These are phyloP conservation scores for Trichosporon asahii DNA, from an alignment of 1,284 basidiomycete species.

Conservation along the genomic window DNA sequence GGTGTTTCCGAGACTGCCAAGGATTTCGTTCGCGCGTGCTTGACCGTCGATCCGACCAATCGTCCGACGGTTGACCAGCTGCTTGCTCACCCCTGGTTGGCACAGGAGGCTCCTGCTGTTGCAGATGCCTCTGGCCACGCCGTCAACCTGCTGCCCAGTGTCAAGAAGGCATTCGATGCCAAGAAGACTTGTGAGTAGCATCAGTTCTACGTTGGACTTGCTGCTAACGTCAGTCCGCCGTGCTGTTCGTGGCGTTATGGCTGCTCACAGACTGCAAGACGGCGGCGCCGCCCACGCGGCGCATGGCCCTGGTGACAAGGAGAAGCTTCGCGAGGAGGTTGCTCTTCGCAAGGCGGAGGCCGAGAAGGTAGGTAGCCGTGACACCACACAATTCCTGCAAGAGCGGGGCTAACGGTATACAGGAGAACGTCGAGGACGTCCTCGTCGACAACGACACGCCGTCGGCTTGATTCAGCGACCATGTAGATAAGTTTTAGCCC, in stretches of 20 bases:
- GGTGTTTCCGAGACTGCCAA: conserved; percentile 77
- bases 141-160: conserved; percentile 78
- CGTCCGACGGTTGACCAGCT: conserved; percentile 73
- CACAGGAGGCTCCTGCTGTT: conserved; percentile 52
- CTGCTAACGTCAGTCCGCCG: conserved; percentile 64
- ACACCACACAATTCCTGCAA: neutral
- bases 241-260: conserved; percentile 78
- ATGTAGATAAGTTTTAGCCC: neutral
- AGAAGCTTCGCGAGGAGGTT: conserved; percentile 62
- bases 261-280: conserved; percentile 69
- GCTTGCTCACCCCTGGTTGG: conserved; percentile 75
- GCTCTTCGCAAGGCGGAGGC: conserved; percentile 74
- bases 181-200: conserved; percentile 70
- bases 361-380: conserved; percentile 57
- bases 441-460: conserved; percentile 11
- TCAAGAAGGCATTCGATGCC: conserved; percentile 83
- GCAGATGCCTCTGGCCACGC: conserved; percentile 64
- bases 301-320: conserved; percentile 57
- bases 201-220: neutral
- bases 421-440: conserved; percentile 43
- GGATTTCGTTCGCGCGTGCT: conserved; percentile 73
- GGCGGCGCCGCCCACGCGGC: conserved; percentile 43
- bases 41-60: conserved; percentile 73
- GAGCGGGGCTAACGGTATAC: conserved; percentile 5
- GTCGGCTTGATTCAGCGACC: neutral